These are phyloP conservation scores for Phallus indusiatus DNA, from an alignment of 768 basidiomycete species.

Conservation along the genomic window DNA sequence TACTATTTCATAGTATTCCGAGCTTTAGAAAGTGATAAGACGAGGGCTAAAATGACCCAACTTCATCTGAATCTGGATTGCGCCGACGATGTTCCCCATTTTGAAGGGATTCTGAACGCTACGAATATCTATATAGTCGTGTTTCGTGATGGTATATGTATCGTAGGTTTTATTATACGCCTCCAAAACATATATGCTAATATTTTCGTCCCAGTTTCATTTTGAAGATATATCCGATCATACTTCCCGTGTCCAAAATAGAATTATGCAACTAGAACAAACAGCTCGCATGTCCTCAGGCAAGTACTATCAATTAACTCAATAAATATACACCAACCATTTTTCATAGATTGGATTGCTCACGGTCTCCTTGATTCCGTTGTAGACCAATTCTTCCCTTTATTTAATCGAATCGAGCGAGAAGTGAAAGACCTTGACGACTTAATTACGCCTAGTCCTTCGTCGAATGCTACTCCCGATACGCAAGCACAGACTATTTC, in stretches of 20 bases:
- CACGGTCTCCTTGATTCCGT: constrained; percentile 89
- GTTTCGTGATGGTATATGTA: constrained; percentile 79
- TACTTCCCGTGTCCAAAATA: constrained; percentile 62
- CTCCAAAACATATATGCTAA: not conserved
- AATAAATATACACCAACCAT: not conserved
- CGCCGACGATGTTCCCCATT: constrained; percentile 19
- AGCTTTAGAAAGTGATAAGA: constrained; percentile 55
- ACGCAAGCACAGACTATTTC: not conserved
- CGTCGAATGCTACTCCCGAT: not conserved
- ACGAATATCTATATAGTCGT: constrained; percentile 85
- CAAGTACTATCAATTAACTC: constrained; percentile 21
- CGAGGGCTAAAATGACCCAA: constrained; percentile 18
- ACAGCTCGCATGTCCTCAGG: constrained; percentile 65
- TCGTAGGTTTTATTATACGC: constrained; percentile 34
- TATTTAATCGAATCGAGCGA: constrained; percentile 68
- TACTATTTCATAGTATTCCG: constrained; percentile 90
- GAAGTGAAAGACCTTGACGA: constrained; percentile 75
- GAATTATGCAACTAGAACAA: constrained; percentile 54
- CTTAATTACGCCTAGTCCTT: constrained; percentile 31
- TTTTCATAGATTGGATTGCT: constrained; percentile 78
- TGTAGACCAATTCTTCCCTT: constrained; percentile 88
- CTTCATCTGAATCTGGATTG: not conserved
- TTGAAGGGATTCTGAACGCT: constrained; percentile 50
- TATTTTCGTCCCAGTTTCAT: constrained; percentile 55
- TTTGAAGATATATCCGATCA: constrained; percentile 88